Base-by-base conservation (phyloP, 345 rosid genomes). In the Geranium rotundifolium region DNA sequence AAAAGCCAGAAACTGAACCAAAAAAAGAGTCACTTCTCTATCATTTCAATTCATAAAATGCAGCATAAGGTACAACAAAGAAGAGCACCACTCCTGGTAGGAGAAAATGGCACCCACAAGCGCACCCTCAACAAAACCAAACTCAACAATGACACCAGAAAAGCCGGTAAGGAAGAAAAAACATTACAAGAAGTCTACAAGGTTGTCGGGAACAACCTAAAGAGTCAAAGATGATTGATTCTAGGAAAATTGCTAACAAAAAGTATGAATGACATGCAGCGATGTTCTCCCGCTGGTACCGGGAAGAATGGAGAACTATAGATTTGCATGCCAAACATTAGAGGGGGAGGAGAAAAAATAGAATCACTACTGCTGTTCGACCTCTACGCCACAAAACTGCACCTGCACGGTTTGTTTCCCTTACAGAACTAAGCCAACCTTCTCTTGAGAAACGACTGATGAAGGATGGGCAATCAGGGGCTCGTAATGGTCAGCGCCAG, bases 401-500 rank as follows among this genome's bases (percentile, higher is more conserved):
- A 19, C 73, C 63, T 68, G 66, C 62, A 3, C 19, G 39, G 60
- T 63, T 18, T 57, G 56, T 19, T 55, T 27, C 76, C 64, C 58
- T 87, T 77, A 87, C 57, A 95, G 89, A 62, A 88, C 89, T 17
- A 78, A 67, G 29, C 95, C 99, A 58, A 86, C 96, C 77, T 95
- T 90, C 84, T 88, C 99, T 7, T 76, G 85, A 5, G 96, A 85
- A 31, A 88, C 73, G 29, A 80, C 52, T n/a, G 91, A 74, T 52
- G 87, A 79, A 54, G 92, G 85, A 59, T 72, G 81, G 20, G 96
- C 96, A 5, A 90, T 76, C 73, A 95, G 71, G 7, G 99, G 97
- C 68, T 95, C 99, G 27, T 95, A 95, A 70, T 95, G 99, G 72
- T 95, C 99, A 30, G 96, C 96, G 57, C 99, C 99, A 0, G 93